Evolutionary conservation across 495 filamentous ascomycete species (phyloP), one percentile per base, ranked within the genome.

Genomic region (Aspergillus heteromorphus): DNA sequence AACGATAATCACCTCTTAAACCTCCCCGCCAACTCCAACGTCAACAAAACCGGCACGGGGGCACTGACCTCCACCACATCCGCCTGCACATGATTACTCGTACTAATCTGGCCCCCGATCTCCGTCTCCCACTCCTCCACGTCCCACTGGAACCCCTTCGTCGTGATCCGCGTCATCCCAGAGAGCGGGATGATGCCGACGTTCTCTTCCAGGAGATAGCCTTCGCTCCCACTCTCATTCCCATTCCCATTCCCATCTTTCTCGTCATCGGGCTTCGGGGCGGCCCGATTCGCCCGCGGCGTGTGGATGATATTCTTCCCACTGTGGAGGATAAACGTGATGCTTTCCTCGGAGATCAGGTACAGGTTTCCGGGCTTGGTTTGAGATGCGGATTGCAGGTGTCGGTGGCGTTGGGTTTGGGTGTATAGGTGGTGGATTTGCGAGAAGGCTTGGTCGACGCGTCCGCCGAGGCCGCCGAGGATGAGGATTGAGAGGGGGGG

Each of bases 401-500:
- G 25, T 34, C 13, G 30, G 1, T 48, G 29, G 54, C 41, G 16
- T 52, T 41, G 0, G 53, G 23, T 43, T 60, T 49, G 20, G 18
- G 52, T 60, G 50, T 86, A 87, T 27, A 91, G 69, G 61, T 91
- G 87, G 63, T 93, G 89, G 40, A 98, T 76, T 48, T 92, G 86
- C 25, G 89, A 91, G 27, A 98, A 79, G 4, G 85, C 92, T 57
- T 97, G 95, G 67, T 98, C 93, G 6, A 96, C 88, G 23, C 93
- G 82, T 2, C 95, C 95, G 18, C 87, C 89, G 0, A 97, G 78
- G 14, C 90, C 86, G 19, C 92, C 92, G n/a, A 92, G 65, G 23
- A 87, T 81, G 27, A 93, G 73, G 45, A 93, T 74, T 23, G 80
- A 70, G 14, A 81, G 58, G 10, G 45, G 10, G 8, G 25, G 20